A percentile compares a stretch with the other conserved stretches of the same genome.
These are phyloP conservation scores for Cutaneotrichosporon arboriforme DNA, from an alignment of 1,284 basidiomycete species.

Conservation along the genomic window DNA sequence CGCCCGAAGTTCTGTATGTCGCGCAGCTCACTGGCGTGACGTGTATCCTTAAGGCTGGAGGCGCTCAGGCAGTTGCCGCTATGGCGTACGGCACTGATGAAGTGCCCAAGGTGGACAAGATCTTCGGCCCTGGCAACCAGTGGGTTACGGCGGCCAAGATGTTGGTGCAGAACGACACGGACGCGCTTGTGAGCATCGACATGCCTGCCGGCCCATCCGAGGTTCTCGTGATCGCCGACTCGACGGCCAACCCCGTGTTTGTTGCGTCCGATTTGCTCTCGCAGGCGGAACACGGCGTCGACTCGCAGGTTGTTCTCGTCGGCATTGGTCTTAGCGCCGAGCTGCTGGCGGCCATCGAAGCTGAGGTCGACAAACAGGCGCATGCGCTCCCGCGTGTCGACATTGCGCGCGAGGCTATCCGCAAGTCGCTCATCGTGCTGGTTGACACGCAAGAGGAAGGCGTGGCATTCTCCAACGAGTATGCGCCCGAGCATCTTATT, in stretches of 20 bases:
- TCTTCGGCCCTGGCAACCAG: slow-evolving; percentile 98
- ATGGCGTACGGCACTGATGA: slow-evolving; percentile 93
- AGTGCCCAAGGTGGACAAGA: slow-evolving; percentile 99
- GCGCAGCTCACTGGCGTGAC: slow-evolving; percentile 81
- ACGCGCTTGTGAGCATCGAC: slow-evolving; percentile 92
- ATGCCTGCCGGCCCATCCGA: slow-evolving; percentile 99
- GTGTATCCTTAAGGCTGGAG: slow-evolving; percentile 85
- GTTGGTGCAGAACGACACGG: slow-evolving; percentile 98
- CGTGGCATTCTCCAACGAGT: slow-evolving; percentile 87
- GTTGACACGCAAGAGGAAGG: slow-evolving; percentile 66
- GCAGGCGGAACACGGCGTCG: slow-evolving; percentile 96
- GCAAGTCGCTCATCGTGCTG: slow-evolving; percentile 85
- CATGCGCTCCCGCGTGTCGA: slow-evolving; percentile 77
- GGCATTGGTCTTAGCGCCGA: slow-evolving; percentile 63
- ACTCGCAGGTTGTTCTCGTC: slow-evolving; percentile 95
- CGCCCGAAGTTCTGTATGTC: slow-evolving; percentile 92
- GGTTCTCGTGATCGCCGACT: slow-evolving; percentile 90
- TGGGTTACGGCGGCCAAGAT: slow-evolving; percentile 99
- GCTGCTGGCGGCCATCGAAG: slow-evolving; percentile 69
- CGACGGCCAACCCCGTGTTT: slow-evolving; percentile 76
- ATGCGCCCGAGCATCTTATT: slow-evolving; percentile 95
- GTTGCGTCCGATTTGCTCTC: slow-evolving; percentile 95
- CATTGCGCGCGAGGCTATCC: slow-evolving; percentile 84
- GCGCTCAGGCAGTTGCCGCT: slow-evolving; percentile 95
- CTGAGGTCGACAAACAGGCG: slow-evolving; percentile 83